A percentile compares a stretch with the other conserved stretches of the same genome.
Evolutionary conservation across 2,329 filamentous ascomycete genomes (phyloP).

Genomic region (Verticillium tricorpus): DNA sequence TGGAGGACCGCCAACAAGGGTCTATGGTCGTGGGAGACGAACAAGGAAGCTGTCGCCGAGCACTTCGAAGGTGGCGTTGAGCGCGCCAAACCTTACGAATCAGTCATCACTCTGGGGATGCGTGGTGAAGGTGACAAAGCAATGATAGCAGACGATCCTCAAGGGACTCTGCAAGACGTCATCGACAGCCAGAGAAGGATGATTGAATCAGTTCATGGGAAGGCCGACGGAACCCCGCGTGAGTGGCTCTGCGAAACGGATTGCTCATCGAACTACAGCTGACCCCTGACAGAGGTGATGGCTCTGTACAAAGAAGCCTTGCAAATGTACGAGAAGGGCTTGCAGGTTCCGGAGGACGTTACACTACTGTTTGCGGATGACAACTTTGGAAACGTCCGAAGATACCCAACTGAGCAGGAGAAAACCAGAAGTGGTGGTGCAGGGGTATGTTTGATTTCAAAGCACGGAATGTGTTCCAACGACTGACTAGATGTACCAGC

Average conservation of each 20-base stretch:
- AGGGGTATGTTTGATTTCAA: slow-evolving; percentile 34
- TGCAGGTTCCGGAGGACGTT: slow-evolving; percentile 56
- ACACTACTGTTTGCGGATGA: slow-evolving; percentile 60
- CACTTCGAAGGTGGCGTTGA: slow-evolving; percentile 54
- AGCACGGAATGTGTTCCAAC: neutral
- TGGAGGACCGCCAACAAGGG: slow-evolving; percentile 38
- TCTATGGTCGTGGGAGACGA: slow-evolving; percentile 56
- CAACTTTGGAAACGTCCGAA: slow-evolving; percentile 56
- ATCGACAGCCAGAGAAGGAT: slow-evolving; percentile 51
- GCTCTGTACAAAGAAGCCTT: slow-evolving; percentile 64
- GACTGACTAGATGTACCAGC: slow-evolving; percentile 12
- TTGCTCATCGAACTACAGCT: neutral
- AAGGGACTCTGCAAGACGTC: slow-evolving; percentile 46
- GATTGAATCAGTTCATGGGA: slow-evolving; percentile 45
- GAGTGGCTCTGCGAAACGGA: slow-evolving; percentile 16
- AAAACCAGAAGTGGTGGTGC: slow-evolving; percentile 46
- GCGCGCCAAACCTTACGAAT: slow-evolving; percentile 51
- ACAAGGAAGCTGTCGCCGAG: slow-evolving; percentile 46
- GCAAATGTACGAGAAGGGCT: slow-evolving; percentile 56
- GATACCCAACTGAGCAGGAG: slow-evolving; percentile 51
- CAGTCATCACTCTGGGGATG: slow-evolving; percentile 56
- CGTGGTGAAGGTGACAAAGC: slow-evolving; percentile 54
- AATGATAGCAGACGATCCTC: slow-evolving; percentile 45
- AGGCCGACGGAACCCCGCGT: slow-evolving; percentile 35
- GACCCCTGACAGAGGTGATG: slow-evolving; percentile 44